Evolutionary conservation across 2,329 filamentous ascomycete species (phyloP), one percentile per base, ranked within the genome.

Genomic region (Ophioceras dolichostomum): DNA sequence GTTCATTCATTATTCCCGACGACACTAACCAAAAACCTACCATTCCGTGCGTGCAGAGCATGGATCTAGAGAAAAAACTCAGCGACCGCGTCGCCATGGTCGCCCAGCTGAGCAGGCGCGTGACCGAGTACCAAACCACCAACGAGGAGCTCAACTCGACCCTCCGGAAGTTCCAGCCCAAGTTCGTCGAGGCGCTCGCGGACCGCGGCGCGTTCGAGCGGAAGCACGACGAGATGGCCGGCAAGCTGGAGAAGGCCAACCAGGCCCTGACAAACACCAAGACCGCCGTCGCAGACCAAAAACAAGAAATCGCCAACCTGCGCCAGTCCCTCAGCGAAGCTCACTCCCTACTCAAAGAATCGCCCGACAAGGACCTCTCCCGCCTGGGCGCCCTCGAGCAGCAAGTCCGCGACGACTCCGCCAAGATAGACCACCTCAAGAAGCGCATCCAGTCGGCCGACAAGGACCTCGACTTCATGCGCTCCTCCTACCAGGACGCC

Each of bases 401-500:
- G 34, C 49, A 58, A 12, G 55, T 68, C 4, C 50, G 51, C 3
- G 62, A 66, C 28, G 53, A 55, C 1, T 58, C 57, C 16, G 49
- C 59, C 5, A 58, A 60, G 37, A 55, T 60, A 5, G 53, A 62
- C 4, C 41, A 47, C 5, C 48, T 63, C 4, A 57, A 67, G 44
- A 62, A 61, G 47, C 61, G 57, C 36, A 26, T 56, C 3, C 42
- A 45, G 3, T 46, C 46, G 12, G 43, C 53, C 2, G 55, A 68
- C 20, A 60, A 58, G 12, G 70, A 76, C 4, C 57, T 67, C 19
- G 70, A 76, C 2, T 83, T 76, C 47, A 58, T 65, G 10, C 67
- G 72, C 37, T 61, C 63, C 4, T 59, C 67, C 9, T 83, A 82
- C 47, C 77, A 80, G 46, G 61, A 68, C 17, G 67, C 70, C 1